Conservation (phyloP, 1,284 basidiomycete genomes). For the Irpex lacteus region DNA sequence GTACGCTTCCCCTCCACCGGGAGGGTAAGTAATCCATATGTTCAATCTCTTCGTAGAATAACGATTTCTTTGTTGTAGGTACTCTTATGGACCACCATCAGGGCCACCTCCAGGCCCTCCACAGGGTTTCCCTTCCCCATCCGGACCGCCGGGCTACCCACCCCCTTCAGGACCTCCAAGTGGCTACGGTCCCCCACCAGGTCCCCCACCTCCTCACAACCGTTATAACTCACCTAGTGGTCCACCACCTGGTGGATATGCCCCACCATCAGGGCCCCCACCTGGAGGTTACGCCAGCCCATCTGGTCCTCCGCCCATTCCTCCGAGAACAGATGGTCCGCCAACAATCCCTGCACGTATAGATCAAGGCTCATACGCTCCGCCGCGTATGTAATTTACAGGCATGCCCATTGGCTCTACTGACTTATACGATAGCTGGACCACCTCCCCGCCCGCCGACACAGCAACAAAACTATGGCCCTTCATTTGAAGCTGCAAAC, state of each 20-base stretch:
- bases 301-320: slow-evolving; percentile 16
- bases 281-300: slow-evolving; percentile 19
- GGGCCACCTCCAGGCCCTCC: slow-evolving; percentile 16
- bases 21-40: neutral
- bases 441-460: slow-evolving; percentile 57
- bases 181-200: slow-evolving; percentile 11
- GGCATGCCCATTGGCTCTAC: neutral
- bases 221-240: slow-evolving; percentile 28
- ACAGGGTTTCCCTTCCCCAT: slow-evolving; percentile 3
- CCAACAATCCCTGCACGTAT: slow-evolving; percentile 9
- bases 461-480: slow-evolving; percentile 67
- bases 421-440: slow-evolving; percentile 24
- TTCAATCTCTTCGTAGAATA: too few species aligned
- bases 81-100: slow-evolving; percentile 5
- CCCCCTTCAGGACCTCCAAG: slow-evolving; percentile 1
- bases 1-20: slow-evolving; percentile 2
- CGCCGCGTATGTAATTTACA: slow-evolving; percentile 26
- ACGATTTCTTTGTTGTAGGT: slow-evolving; percentile 9
- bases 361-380: slow-evolving; percentile 20
- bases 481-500: slow-evolving; percentile 50
- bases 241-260: slow-evolving; percentile 30
- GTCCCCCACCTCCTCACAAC: slow-evolving; percentile 1
- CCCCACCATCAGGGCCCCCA: slow-evolving; percentile 25
- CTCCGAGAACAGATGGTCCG: slow-evolving; percentile 26
- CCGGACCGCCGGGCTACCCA: slow-evolving; percentile 1